A percentile compares a stretch with the other conserved stretches of the same genome.
These are phyloP conservation scores for Helotiales sp. DNA, from an alignment of 2,329 filamentous ascomycete genomes.

Conservation along the genomic window DNA sequence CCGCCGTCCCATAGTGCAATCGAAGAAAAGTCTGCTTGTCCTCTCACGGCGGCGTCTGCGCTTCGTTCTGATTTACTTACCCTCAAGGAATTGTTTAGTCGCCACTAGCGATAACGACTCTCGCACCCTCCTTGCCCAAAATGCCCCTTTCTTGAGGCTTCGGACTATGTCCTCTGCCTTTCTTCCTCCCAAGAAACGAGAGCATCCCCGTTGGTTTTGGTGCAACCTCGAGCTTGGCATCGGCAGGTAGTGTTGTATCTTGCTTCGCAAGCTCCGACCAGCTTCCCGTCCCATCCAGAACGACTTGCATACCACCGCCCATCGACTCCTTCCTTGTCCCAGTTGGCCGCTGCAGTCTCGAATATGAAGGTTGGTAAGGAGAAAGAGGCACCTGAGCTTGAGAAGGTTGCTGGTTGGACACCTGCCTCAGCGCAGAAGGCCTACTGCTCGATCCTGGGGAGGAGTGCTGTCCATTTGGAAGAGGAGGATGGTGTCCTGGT, in stretches of 20 bases:
- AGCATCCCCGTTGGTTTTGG: slow-evolving; percentile 78
- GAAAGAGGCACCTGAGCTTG: slow-evolving; percentile 24
- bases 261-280: slow-evolving; percentile 91
- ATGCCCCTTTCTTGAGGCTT: slow-evolving; percentile 94
- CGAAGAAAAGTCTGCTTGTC: not conserved
- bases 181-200: slow-evolving; percentile 86
- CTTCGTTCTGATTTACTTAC: not conserved
- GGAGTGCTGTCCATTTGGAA: slow-evolving; percentile 21
- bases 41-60: not conserved
- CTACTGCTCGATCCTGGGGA: not conserved
- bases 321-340: slow-evolving; percentile 31
- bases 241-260: slow-evolving; percentile 70
- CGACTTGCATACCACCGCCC: slow-evolving; percentile 81
- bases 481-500: slow-evolving; percentile 20
- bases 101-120: slow-evolving; percentile 67
- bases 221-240: slow-evolving; percentile 56
- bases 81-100: slow-evolving; percentile 40
- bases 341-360: slow-evolving; percentile 23
- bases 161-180: slow-evolving; percentile 85
- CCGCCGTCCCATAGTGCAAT: not conserved
- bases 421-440: slow-evolving; percentile 1
- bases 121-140: slow-evolving; percentile 89
- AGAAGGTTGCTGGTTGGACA: slow-evolving; percentile 1
- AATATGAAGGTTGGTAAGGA: slow-evolving; percentile 33
- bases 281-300: slow-evolving; percentile 82